A percentile compares a stretch with the other conserved stretches of the same genome.
Conservation (phyloP, 2,329 filamentous ascomycete species). For the Pezicula rhizophila region DNA sequence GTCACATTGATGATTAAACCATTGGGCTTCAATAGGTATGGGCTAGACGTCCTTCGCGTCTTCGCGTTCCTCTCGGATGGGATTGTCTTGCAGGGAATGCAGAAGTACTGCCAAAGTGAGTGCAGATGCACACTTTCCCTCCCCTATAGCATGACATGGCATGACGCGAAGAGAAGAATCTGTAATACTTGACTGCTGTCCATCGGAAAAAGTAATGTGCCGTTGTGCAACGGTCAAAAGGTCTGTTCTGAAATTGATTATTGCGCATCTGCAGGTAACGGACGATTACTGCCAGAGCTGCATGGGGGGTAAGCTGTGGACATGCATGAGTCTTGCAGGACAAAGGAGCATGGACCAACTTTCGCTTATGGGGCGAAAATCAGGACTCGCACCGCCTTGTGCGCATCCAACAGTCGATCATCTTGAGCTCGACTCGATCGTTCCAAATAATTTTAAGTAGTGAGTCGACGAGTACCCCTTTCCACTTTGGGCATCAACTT, state of each 20-base stretch:
- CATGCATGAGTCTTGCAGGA: background rate
- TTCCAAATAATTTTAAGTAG: background rate
- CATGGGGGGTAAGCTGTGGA: background rate
- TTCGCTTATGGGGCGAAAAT: too few species aligned
- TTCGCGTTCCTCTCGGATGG: background rate
- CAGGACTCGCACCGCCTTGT: too few species aligned
- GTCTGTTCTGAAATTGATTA: constrained; percentile 1
- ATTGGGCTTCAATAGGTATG: background rate
- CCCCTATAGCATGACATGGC: too few species aligned
- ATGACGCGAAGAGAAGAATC: too few species aligned
- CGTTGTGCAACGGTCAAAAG: background rate
- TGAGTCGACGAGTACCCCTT: background rate
- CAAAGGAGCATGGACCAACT: too few species aligned
- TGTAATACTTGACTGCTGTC: too few species aligned
- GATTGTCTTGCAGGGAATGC: constrained; percentile 1
- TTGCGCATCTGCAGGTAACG: too few species aligned
- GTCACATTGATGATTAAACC: background rate
- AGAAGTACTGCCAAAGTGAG: background rate
- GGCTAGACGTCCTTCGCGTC: too few species aligned
- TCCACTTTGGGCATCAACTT: background rate
- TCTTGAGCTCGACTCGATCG: too few species aligned
- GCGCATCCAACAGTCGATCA: too few species aligned
- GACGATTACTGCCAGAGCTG: background rate
- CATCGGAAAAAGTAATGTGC: background rate
- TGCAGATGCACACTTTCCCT: too few species aligned